Percentiles rank a stretch among this genome's conserved stretches.
These are phyloP conservation scores for Pseudogymnoascus sp. DNA, from an alignment of 2,329 filamentous ascomycete genomes.

Conservation along the genomic window DNA sequence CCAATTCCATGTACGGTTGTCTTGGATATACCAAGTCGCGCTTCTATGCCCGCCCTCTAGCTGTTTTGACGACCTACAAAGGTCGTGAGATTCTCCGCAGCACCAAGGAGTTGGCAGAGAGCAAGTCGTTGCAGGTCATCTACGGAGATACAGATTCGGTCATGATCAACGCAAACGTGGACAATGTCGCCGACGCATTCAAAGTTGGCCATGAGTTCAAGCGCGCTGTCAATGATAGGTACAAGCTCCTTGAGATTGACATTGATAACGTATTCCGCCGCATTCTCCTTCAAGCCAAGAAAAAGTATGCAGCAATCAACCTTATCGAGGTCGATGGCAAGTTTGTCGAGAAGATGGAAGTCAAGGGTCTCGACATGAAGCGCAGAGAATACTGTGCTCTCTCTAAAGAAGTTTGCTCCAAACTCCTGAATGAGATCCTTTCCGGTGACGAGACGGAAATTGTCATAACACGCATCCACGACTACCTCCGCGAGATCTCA, in stretches of 20 bases:
- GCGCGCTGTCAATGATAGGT: constrained; percentile 85
- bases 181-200: constrained; percentile 83
- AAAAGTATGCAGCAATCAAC: constrained; percentile 98
- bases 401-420: constrained; percentile 88
- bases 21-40: constrained; percentile 93
- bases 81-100: constrained; percentile 94
- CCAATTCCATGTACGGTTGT: constrained; percentile 99
- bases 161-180: constrained; percentile 99
- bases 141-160: constrained; percentile 99
- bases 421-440: constrained; percentile 86
- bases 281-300: constrained; percentile 91
- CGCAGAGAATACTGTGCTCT: constrained; percentile 92
- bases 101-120: constrained; percentile 93
- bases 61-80: constrained; percentile 93
- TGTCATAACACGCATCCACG: constrained; percentile 83
- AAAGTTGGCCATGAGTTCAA: constrained; percentile 95
- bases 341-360: constrained; percentile 88
- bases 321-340: constrained; percentile 84
- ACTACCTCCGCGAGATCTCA: constrained; percentile 80
- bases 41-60: constrained; percentile 91
- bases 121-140: constrained; percentile 85
- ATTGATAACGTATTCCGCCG: constrained; percentile 96
- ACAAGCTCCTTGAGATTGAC: constrained; percentile 89
- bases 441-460: constrained; percentile 88
- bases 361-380: constrained; percentile 98